phyloP scores from a whole-genome alignment of 2,329 filamentous ascomycete genomes.

The Arthroderma sp. region DNA sequence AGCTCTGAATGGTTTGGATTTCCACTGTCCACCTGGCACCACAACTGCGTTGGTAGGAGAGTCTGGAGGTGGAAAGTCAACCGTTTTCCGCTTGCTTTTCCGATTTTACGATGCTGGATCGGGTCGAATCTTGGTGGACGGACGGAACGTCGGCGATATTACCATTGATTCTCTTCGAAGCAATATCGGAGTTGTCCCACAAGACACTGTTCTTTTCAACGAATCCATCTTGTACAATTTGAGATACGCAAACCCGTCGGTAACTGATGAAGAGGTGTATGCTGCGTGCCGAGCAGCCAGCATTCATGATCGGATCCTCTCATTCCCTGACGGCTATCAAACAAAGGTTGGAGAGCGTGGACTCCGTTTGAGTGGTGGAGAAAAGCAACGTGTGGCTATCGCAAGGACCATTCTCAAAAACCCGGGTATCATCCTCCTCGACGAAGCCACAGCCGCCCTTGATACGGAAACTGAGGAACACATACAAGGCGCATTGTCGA shows the following conservation, averaged over 20 bases:
- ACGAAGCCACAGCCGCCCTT: conserved; percentile 78
- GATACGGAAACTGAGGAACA: conserved; percentile 89
- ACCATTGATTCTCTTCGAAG: conserved; percentile 87
- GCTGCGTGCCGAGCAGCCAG: conserved; percentile 73
- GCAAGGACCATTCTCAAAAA: conserved; percentile 87
- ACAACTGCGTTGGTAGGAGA: conserved; percentile 94
- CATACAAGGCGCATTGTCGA: conserved; percentile 75
- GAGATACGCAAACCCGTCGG: conserved; percentile 70
- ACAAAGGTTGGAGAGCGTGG: conserved; percentile 88
- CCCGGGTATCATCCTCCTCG: conserved; percentile 79
- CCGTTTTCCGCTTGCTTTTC: conserved; percentile 88
- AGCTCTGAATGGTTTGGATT: conserved; percentile 69
- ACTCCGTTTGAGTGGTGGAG: conserved; percentile 72
- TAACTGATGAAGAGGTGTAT: conserved; percentile 68
- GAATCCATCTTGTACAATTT: conserved; percentile 92
- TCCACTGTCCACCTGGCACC: conserved; percentile 76
- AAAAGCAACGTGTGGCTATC: conserved; percentile 89
- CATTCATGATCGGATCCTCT: conserved; percentile 83
- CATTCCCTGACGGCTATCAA: conserved; percentile 75
- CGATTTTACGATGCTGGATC: conserved; percentile 81
- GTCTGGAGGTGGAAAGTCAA: conserved; percentile 93
- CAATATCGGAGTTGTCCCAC: conserved; percentile 90
- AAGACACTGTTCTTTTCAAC: conserved; percentile 92
- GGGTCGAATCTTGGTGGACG: conserved; percentile 74
- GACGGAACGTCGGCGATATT: conserved; percentile 66